Base-by-base conservation (phyloP, 2,329 filamentous ascomycete species). In the Colletotrichum sp. region DNA sequence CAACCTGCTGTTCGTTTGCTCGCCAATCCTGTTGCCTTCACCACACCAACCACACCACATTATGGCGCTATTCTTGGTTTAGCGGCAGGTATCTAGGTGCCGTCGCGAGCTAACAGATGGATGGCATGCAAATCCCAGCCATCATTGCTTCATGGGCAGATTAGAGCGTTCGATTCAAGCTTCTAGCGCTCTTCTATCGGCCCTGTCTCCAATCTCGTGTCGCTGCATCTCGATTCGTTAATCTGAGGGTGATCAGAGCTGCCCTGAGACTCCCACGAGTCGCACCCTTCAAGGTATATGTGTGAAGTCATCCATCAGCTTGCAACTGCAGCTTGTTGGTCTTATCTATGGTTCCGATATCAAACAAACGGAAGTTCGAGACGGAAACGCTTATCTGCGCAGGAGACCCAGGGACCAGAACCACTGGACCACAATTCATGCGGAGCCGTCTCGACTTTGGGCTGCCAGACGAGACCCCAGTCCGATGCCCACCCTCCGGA, bases 111-210 rank as follows among this genome's bases (percentile, higher is more conserved):
- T 67, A 58, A 36, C n/a, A 15, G 18, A 43, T 21, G 48, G 58
- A n/a, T 65, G 72, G 57, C 69, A 68, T 68, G 69, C 73, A 32
- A 18, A 72, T 55, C 69, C 61, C 63, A 34, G 57, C 57, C 52
- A 48, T 26, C 55, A 30, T 21, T 28, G 48, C 67, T 30, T 67
- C 61, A 15, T n/a, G 26, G 43, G 16, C 24, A 65, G 38, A 65
- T 67, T 28, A 65, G 48, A 43, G 16, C 63, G 55, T 75, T 75
- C 73, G 32, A 57, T 67, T 48, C 38, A 26, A 28, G 18, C 63
- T 75, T 75, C 73, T 75, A 75, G 73, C 69, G 73, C 26, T 34
- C 28, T 72, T 75, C 73, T 24, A 67, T 48, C 57, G 57, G 69
- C 38, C 57, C 67, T 60, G 21, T 21, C 15, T 61, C 63, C 32